Conservation (phyloP, 2,329 filamentous ascomycete species). For the Fusarium irregulare region DNA sequence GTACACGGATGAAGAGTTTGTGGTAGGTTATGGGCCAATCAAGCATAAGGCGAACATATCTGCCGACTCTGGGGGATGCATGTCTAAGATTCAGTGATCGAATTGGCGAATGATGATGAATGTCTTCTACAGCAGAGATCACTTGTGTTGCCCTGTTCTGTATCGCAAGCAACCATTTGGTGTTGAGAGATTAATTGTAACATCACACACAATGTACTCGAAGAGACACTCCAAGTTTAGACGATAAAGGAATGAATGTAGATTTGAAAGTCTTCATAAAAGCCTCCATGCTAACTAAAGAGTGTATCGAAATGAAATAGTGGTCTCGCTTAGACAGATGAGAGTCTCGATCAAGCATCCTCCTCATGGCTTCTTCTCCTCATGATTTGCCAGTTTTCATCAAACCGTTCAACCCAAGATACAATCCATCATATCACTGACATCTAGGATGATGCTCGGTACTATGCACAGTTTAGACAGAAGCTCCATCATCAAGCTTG, state of each 20-base stretch:
- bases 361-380: neutral
- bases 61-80: neutral
- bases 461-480: neutral
- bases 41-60: slow-evolving; percentile 11
- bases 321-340: neutral
- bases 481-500: slow-evolving; percentile 6
- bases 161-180: neutral
- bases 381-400: neutral
- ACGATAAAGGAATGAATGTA: neutral
- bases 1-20: slow-evolving; percentile 8
- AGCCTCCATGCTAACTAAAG: neutral
- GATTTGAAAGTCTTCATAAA: neutral
- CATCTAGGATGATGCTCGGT: no score
- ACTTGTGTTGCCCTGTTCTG: neutral
- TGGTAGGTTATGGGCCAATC: slow-evolving; percentile 18
- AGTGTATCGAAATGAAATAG: neutral
- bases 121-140: neutral
- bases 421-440: neutral
- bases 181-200: neutral
- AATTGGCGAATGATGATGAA: neutral
- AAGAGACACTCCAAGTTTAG: neutral
- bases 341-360: neutral
- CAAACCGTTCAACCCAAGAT: neutral
- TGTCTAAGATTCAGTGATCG: neutral
- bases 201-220: neutral